These are phyloP conservation scores for Urtica urens DNA, from an alignment of 306 rosid species.

Conservation along the genomic window DNA sequence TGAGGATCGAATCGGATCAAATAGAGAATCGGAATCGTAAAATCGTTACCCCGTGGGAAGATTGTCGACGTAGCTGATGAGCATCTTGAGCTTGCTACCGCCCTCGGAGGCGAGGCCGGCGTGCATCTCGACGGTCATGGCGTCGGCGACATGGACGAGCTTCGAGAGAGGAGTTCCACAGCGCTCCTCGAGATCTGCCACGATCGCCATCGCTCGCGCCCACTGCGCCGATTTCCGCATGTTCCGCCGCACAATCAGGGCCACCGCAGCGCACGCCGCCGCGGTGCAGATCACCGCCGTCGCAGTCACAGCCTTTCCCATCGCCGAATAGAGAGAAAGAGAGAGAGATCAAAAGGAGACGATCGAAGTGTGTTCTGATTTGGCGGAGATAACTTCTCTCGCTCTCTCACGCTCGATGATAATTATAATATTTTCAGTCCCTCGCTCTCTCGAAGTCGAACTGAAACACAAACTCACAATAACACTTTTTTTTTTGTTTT, in stretches of 20 bases:
- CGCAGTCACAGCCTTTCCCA: slow-evolving; percentile 49
- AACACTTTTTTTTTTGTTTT: no score
- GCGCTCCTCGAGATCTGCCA: slow-evolving; percentile 63
- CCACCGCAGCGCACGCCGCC: slow-evolving; percentile 38
- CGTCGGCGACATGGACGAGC: slow-evolving; percentile 62
- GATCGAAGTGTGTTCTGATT: no score
- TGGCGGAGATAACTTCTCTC: no score
- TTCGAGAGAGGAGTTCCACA: slow-evolving; percentile 55
- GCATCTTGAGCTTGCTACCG: slow-evolving; percentile 89
- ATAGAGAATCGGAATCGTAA: neutral
- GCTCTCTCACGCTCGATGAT: no score
- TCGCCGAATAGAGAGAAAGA: neutral
- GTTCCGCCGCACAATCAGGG: slow-evolving; percentile 40
- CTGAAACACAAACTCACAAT: no score
- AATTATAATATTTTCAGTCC: no score
- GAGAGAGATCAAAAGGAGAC: neutral
- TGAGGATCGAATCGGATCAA: neutral
- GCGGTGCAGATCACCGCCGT: slow-evolving; percentile 46
- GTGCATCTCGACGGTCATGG: slow-evolving; percentile 85
- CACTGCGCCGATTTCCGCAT: slow-evolving; percentile 36
- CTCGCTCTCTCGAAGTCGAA: no score
- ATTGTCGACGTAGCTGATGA: slow-evolving; percentile 65
- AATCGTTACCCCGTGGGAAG: slow-evolving; percentile 70
- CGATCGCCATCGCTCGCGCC: slow-evolving; percentile 37
- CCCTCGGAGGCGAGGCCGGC: slow-evolving; percentile 92